phyloP scores from a whole-genome alignment of 768 basidiomycete species.

The Hysterangium stoloniferum region DNA sequence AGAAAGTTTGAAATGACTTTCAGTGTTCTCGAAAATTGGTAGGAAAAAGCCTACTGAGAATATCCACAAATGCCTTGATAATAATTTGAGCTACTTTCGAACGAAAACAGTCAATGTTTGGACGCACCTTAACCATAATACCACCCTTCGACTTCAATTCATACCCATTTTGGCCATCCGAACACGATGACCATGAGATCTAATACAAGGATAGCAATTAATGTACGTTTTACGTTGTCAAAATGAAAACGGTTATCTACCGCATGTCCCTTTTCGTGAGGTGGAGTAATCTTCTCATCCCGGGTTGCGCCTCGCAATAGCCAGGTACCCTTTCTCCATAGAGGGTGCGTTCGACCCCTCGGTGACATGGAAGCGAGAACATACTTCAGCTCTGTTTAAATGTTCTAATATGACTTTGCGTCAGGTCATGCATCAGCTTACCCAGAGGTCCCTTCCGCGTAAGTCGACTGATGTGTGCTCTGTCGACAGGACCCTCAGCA shows the following conservation, averaged over 20 bases:
- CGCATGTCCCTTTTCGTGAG: not conserved
- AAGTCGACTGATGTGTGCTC: not conserved
- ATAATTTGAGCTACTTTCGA: not conserved
- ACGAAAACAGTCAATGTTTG: not conserved
- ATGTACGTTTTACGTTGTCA: no score
- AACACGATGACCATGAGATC: slow-evolving; percentile 11
- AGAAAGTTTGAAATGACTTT: not conserved
- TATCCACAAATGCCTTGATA: slow-evolving; percentile 8
- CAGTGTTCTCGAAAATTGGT: not conserved
- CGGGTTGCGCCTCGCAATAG: slow-evolving; percentile 2
- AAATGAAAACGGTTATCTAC: slow-evolving; percentile 3
- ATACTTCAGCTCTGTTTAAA: not conserved
- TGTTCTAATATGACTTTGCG: not conserved
- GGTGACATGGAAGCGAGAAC: not conserved
- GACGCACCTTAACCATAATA: slow-evolving; percentile 7
- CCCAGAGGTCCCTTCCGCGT: slow-evolving; percentile 2
- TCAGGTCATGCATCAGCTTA: not conserved
- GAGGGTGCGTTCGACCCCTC: slow-evolving; percentile 4
- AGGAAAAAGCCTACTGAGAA: slow-evolving; percentile 1
- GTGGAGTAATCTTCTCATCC: not conserved
- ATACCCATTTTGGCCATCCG: slow-evolving; percentile 9
- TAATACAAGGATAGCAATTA: not conserved
- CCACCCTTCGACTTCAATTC: slow-evolving; percentile 5
- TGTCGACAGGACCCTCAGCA: slow-evolving; percentile 1
- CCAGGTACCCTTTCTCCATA: slow-evolving; percentile 8